phyloP scores from a whole-genome alignment of 139 green algal genomes.

The Chlamydomonas incerta region DNA sequence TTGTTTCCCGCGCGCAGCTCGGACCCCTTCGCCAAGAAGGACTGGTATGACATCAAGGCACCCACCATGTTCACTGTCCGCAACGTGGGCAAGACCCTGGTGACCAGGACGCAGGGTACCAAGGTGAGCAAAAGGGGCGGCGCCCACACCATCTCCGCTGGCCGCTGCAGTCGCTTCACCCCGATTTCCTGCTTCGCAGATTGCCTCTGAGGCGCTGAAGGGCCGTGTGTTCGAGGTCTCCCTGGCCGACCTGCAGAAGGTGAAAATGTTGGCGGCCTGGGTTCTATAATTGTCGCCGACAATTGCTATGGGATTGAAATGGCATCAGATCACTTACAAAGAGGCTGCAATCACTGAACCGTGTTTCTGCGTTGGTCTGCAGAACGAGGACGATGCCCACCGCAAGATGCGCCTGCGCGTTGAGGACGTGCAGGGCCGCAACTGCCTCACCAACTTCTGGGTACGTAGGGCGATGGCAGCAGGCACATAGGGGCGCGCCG shows the following conservation, averaged over 20 bases:
- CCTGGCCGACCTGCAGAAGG: constrained; percentile 97
- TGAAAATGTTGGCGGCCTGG: constrained; percentile 51
- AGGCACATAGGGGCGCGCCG: too few species aligned
- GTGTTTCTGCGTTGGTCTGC: constrained; percentile 1
- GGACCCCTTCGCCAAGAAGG: constrained; percentile 99
- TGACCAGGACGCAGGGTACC: constrained; percentile 96
- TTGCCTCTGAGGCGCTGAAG: constrained; percentile 98
- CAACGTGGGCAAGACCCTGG: constrained; percentile 98
- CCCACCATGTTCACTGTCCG: constrained; percentile 93
- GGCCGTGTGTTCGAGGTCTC: constrained; percentile 96
- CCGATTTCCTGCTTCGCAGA: constrained; percentile 71
- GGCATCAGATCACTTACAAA: not conserved
- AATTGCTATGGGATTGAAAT: not conserved
- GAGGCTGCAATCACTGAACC: not conserved
- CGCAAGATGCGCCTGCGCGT: constrained; percentile 96
- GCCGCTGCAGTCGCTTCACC: not conserved
- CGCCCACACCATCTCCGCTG: not conserved
- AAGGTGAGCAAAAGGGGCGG: constrained; percentile 83
- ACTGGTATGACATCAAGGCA: constrained; percentile 99
- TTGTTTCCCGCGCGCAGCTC: constrained; percentile 66
- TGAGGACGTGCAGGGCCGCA: constrained; percentile 96
- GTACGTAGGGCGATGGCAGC: constrained; percentile 36
- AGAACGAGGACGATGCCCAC: constrained; percentile 98
- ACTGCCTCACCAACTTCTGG: constrained; percentile 98
- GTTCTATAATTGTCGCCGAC: not conserved